Evolutionary conservation across 2,329 filamentous ascomycete species (phyloP).

Genomic region (Sordariomycetes sp.): DNA sequence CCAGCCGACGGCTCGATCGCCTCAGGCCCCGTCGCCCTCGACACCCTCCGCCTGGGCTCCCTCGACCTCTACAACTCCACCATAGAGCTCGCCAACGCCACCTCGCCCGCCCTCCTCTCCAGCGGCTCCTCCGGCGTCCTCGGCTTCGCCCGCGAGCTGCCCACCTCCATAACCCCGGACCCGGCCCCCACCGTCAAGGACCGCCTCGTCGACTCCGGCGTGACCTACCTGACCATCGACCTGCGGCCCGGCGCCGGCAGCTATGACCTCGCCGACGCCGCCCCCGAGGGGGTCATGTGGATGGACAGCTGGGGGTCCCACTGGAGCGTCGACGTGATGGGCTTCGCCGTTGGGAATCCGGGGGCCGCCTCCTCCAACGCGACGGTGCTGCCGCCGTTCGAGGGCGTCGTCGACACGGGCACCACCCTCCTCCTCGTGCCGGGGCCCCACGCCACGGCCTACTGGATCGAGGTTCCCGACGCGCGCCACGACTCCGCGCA

Average conservation of each 20-base stretch:
- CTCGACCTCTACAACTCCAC: constrained; percentile 31
- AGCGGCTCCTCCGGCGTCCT: constrained; percentile 36
- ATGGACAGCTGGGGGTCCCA: constrained; percentile 13
- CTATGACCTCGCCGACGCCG: constrained; percentile 38
- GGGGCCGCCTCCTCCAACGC: constrained; percentile 15
- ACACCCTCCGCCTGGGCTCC: constrained; percentile 34
- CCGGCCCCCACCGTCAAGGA: constrained; percentile 29
- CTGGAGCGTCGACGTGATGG: constrained; percentile 49
- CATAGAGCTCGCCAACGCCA: constrained; percentile 35
- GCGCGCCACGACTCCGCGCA: constrained; percentile 33
- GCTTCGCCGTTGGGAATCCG: constrained; percentile 38
- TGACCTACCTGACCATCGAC: constrained; percentile 37
- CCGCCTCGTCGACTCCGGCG: constrained; percentile 7
- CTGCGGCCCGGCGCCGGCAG: constrained; percentile 31
- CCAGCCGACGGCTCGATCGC: constrained; percentile 32
- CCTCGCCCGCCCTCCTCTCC: constrained; percentile 28
- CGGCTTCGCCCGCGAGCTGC: constrained; percentile 36
- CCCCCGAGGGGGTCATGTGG: constrained; percentile 30
- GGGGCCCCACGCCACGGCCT: constrained; percentile 41
- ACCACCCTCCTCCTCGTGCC: constrained; percentile 56
- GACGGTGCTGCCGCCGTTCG: constrained; percentile 22
- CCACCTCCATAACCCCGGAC: constrained; percentile 29
- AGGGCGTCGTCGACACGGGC: constrained; percentile 57
- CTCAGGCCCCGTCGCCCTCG: constrained; percentile 36
- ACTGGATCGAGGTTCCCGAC: constrained; percentile 45